phyloP scores from a whole-genome alignment of 345 rosid species.

The Eucalyptus tenuipes region DNA sequence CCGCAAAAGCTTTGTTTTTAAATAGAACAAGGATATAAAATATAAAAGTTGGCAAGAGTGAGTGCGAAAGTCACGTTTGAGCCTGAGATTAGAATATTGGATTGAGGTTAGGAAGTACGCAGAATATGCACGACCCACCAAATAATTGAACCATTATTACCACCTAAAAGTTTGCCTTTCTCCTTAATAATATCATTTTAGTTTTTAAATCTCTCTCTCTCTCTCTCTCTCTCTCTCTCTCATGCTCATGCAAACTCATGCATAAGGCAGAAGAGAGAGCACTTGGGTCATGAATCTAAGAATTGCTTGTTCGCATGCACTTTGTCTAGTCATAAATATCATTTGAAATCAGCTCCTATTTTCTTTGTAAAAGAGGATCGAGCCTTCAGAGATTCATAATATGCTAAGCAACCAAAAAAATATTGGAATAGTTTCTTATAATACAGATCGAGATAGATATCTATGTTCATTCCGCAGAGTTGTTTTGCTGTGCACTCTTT shows the following conservation, averaged over 20 bases:
- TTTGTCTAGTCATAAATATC: not conserved
- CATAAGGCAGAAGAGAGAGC: not conserved
- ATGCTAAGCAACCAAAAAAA: not conserved
- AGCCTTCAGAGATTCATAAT: not conserved
- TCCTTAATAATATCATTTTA: not conserved
- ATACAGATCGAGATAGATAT: not conserved
- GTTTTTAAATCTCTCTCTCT: not conserved
- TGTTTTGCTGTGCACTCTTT: not conserved
- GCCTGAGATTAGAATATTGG: not conserved
- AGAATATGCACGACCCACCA: not conserved
- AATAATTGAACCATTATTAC: constrained; percentile 5
- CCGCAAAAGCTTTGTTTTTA: not conserved
- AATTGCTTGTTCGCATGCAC: not conserved
- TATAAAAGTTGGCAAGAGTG: not conserved
- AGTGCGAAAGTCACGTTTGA: not conserved
- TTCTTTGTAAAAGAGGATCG: not conserved
- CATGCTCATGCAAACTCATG: not conserved
- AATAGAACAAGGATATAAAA: not conserved
- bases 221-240: not conserved
- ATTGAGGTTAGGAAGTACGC: not conserved
- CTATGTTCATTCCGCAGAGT: not conserved
- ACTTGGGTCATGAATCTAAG: not conserved
- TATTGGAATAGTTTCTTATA: not conserved
- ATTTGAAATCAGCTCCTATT: not conserved
- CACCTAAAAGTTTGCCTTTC: not conserved